Conservation (phyloP, 768 basidiomycete genomes). For the Harrya chromipes region DNA sequence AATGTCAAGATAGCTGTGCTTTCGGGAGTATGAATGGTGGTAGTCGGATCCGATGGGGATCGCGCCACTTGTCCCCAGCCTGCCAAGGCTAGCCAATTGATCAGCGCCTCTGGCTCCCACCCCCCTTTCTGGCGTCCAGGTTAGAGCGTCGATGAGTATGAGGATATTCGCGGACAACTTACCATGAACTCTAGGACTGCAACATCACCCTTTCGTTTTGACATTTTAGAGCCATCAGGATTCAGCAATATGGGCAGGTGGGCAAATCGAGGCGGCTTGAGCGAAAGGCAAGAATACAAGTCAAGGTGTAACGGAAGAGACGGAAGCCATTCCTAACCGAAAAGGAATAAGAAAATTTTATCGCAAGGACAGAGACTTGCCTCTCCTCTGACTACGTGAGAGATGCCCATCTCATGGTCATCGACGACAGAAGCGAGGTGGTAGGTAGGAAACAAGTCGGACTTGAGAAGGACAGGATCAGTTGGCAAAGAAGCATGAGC, state of each 20-base stretch:
- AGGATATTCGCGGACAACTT: slow-evolving; percentile 14
- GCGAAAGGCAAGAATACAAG: slow-evolving; percentile 74
- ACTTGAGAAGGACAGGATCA: slow-evolving; percentile 90
- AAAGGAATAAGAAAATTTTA: neutral
- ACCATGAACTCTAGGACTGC: slow-evolving; percentile 86
- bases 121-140: slow-evolving; percentile 57
- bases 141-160: neutral
- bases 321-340: slow-evolving; percentile 86
- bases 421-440: slow-evolving; percentile 96
- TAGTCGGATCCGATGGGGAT: slow-evolving; percentile 20
- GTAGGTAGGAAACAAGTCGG: slow-evolving; percentile 92
- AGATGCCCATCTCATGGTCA: slow-evolving; percentile 94
- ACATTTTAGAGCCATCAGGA: slow-evolving; percentile 89
- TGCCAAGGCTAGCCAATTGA: slow-evolving; percentile 94
- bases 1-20: slow-evolving; percentile 62
- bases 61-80: slow-evolving; percentile 76
- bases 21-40: slow-evolving; percentile 52
- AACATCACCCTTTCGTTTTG: slow-evolving; percentile 90
- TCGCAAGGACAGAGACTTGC: slow-evolving; percentile 36
- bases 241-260: slow-evolving; percentile 92
- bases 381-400: slow-evolving; percentile 94
- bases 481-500: slow-evolving; percentile 77
- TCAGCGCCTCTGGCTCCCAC: slow-evolving; percentile 85
- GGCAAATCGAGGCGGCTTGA: slow-evolving; percentile 76
- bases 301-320: slow-evolving; percentile 91